phyloP scores from a whole-genome alignment of 1,139 yeast species.

The Hanseniaspora sp. region DNA sequence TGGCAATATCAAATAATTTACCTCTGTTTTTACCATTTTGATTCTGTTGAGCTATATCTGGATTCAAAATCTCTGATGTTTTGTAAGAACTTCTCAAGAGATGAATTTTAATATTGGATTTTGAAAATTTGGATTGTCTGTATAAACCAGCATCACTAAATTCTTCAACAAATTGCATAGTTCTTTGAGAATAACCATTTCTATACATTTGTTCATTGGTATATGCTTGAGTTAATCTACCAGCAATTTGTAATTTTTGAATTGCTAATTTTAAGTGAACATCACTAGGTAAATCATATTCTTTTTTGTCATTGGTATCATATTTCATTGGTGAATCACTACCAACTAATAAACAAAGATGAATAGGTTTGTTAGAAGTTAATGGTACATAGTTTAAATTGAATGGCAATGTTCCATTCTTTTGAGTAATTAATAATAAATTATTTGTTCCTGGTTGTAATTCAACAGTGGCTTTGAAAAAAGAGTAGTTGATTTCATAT shows the following conservation, averaged over 20 bases:
- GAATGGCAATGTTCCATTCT: slow-evolving; percentile 19
- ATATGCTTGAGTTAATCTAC: slow-evolving; percentile 82
- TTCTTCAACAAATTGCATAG: slow-evolving; percentile 73
- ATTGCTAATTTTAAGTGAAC: slow-evolving; percentile 68
- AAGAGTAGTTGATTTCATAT: slow-evolving; percentile 57
- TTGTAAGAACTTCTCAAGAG: slow-evolving; percentile 57
- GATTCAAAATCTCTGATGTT: slow-evolving; percentile 60
- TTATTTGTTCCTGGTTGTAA: slow-evolving; percentile 55
- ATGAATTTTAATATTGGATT: slow-evolving; percentile 58
- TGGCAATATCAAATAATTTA: slow-evolving; percentile 65
- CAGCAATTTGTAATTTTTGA: slow-evolving; percentile 69
- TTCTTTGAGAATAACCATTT: slow-evolving; percentile 67
- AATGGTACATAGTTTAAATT: slow-evolving; percentile 44
- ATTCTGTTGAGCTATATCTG: slow-evolving; percentile 81
- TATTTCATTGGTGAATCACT: slow-evolving; percentile 61
- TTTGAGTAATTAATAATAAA: slow-evolving; percentile 27
- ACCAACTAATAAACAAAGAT: slow-evolving; percentile 66
- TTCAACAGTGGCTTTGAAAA: slow-evolving; percentile 66
- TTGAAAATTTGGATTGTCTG: slow-evolving; percentile 26
- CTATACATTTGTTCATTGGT: slow-evolving; percentile 84
- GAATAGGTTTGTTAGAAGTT: slow-evolving; percentile 63
- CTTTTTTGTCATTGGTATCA: slow-evolving; percentile 46
- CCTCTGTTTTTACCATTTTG: slow-evolving; percentile 60
- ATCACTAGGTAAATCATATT: slow-evolving; percentile 43
- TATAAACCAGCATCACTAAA: slow-evolving; percentile 38